These are phyloP conservation scores for Tieghemostelium lacteum DNA, from an alignment of 78 protist species.

Conservation along the genomic window DNA sequence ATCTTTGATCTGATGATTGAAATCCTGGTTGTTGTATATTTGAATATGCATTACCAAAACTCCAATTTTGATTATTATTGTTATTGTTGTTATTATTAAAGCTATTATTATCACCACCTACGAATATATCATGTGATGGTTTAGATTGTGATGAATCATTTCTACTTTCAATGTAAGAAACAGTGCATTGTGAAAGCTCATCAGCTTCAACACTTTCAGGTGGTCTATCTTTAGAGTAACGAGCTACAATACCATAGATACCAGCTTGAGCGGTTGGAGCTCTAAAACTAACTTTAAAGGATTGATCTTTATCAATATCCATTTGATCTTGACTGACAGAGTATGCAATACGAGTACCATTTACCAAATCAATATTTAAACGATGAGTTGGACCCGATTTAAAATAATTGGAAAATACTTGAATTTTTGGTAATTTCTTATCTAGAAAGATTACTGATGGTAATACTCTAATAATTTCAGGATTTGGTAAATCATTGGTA, in stretches of 20 bases:
- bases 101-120: neutral
- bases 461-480: neutral
- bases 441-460: neutral
- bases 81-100: neutral
- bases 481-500: neutral
- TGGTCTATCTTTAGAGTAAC: neutral
- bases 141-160: neutral
- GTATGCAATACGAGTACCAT: neutral
- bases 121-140: neutral
- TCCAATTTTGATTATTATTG: neutral
- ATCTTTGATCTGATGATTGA: neutral
- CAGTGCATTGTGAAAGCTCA: neutral
- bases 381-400: neutral
- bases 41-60: neutral
- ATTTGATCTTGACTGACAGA: neutral
- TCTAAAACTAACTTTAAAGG: neutral
- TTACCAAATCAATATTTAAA: neutral
- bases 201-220: neutral
- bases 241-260: neutral
- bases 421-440: neutral
- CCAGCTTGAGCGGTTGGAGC: neutral
- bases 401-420: neutral
- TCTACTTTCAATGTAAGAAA: neutral
- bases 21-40: constrained; percentile 16
- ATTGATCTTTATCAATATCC: too few relatives aligned